Evolutionary conservation across 306 rosid genomes (phyloP), one percentile per base, ranked within the genome.

Genomic region (Fragaria nilgerrensis): DNA sequence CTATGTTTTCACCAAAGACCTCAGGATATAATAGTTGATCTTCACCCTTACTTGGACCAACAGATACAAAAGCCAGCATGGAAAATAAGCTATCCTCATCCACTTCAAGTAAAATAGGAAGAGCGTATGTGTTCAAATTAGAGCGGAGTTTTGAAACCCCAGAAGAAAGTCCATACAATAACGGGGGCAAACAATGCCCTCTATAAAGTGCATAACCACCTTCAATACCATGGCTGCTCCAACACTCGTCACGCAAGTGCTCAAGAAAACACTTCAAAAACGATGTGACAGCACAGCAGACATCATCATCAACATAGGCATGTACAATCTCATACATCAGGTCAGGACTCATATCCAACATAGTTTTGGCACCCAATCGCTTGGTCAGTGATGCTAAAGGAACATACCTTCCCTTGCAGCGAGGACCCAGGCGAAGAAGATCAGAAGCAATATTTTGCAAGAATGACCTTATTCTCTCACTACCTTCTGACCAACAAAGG

Each of bases 321-420:
- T 86, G 88, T 50, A 82, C 81, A 52, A 88, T 85, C 81, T 92
- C 96, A 53, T 72, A 85, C 53, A 95, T 82, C 74, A 95, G 75
- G 70, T 77, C 78, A 22, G 94, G 96, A 43, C 85, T 74, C 97
- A 90, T 83, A 55, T 83, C 86, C 50, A 95, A 77, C 89, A 95
- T 86, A 22, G 86, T 80, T 80, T 86, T 95, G 0, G 94, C 96
- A 20, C 99, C 97, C 87, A 95, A 78, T 79, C 99, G 89, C 87
- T 88, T 95, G 12, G 97, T 90, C 55, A 95, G 86, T 71, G 91
- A 87, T 71, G 91, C 91, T 85, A 95, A 88, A 77, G 99, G 99
- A 83, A 89, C 78, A 82, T 95, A 95, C 77, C 99, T 92, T 23
- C 99, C 99, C 84, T 95, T 92, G 85, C 97, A 95, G 9, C 96